Evolutionary conservation across 1,284 basidiomycete species (phyloP).

Genomic region (Cryptococcus sp.): DNA sequence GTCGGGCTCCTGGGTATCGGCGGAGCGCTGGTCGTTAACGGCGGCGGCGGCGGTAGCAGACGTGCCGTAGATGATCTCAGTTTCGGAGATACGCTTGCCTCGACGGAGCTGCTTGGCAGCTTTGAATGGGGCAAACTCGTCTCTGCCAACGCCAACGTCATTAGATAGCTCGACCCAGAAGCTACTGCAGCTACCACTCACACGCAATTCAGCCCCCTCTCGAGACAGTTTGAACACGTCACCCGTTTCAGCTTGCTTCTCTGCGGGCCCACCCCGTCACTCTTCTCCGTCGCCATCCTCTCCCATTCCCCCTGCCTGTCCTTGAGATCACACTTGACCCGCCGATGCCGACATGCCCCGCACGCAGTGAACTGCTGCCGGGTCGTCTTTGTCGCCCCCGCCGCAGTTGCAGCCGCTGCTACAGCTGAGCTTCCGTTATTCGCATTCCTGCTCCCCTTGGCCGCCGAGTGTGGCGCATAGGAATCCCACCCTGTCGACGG

Average conservation of each 20-base stretch:
- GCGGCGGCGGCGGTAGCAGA: conserved; percentile 32
- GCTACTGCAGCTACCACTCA: conserved; percentile 51
- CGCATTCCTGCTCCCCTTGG: not conserved
- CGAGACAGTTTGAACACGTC: conserved; percentile 77
- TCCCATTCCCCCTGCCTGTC: conserved; percentile 40
- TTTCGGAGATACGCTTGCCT: conserved; percentile 77
- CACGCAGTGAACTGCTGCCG: conserved; percentile 81
- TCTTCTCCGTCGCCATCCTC: conserved; percentile 12
- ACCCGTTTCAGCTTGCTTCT: conserved; percentile 47
- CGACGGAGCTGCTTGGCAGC: conserved; percentile 77
- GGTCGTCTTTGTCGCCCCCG: conserved; percentile 49
- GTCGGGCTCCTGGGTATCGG: conserved; percentile 20
- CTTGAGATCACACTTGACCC: conserved; percentile 52
- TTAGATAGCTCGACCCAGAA: not conserved
- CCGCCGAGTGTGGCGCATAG: conserved; percentile 3
- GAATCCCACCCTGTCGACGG: conserved; percentile 6
- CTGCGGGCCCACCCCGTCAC: conserved; percentile 46
- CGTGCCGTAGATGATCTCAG: conserved; percentile 53
- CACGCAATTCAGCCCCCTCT: conserved; percentile 80
- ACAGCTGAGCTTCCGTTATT: not conserved
- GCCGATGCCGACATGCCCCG: conserved; percentile 80
- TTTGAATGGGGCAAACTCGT: conserved; percentile 79
- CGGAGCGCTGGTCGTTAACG: not conserved
- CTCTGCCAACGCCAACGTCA: conserved; percentile 55
- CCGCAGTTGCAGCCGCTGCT: not conserved